These are phyloP conservation scores for Microcos paniculata DNA, from an alignment of 345 rosid genomes.

Conservation along the genomic window DNA sequence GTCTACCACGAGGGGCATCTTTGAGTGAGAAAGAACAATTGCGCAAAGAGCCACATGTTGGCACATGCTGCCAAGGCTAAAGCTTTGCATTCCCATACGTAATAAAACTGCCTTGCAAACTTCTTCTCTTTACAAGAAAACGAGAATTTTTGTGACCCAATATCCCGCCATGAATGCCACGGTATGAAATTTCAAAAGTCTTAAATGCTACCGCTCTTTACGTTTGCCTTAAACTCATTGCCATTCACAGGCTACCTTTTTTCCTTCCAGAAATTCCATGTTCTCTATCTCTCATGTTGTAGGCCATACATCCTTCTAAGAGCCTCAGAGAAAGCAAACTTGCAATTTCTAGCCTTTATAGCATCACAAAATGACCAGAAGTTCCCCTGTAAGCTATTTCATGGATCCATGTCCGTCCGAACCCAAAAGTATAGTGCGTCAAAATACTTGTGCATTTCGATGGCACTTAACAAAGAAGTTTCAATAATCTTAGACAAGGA, in stretches of 20 bases:
- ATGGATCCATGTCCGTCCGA: conserved; percentile 86
- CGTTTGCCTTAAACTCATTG: conserved; percentile 55
- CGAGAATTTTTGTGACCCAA: too few species aligned
- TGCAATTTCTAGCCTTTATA: conserved; percentile 95
- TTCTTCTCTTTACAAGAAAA: too few species aligned
- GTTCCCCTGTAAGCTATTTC: conserved; percentile 62
- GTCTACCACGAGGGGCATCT: too few species aligned
- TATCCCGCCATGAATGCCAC: too few species aligned
- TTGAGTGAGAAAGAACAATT: too few species aligned
- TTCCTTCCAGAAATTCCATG: conserved; percentile 4
- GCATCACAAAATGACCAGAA: conserved; percentile 99
- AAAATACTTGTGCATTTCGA: conserved; percentile 62
- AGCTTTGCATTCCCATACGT: too few species aligned
- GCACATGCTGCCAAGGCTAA: too few species aligned
- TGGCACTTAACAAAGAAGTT: conserved; percentile 60
- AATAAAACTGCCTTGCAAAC: too few species aligned
- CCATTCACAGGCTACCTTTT: conserved; percentile 30
- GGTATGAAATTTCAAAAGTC: conserved; percentile 27
- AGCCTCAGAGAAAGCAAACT: conserved; percentile 73
- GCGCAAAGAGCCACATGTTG: too few species aligned
- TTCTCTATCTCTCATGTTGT: conserved; percentile 27
- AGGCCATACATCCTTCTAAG: conserved; percentile 78
- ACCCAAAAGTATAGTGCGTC: conserved; percentile 94
- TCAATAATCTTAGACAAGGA: conserved; percentile 75
- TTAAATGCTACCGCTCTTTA: conserved; percentile 48